Evolutionary conservation across 768 basidiomycete genomes (phyloP).

Genomic region (Kondoa subrosea): DNA sequence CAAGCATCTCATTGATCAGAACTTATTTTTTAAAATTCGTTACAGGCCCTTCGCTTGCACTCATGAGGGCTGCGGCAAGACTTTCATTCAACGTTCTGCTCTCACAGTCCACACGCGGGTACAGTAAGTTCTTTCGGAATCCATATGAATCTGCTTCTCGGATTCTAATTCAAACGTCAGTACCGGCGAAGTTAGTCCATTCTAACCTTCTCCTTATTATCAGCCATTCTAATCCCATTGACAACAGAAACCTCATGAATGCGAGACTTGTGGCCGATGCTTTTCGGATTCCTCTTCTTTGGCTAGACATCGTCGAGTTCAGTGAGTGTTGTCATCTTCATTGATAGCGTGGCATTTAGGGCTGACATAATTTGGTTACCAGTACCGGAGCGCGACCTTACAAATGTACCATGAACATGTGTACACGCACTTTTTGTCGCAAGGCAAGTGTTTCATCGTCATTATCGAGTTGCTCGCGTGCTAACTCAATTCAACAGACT

Average conservation of each 20-base stretch:
- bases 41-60: constrained; percentile 31
- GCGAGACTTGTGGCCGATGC: constrained; percentile 53
- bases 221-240: background rate
- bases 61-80: constrained; percentile 24
- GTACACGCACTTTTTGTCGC: constrained; percentile 26
- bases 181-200: constrained; percentile 44
- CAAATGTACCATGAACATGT: constrained; percentile 28
- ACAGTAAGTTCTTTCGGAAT: constrained; percentile 38
- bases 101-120: constrained; percentile 78
- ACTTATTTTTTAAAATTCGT: constrained; percentile 17
- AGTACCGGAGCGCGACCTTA: constrained; percentile 34
- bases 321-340: constrained; percentile 25
- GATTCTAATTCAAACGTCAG: constrained; percentile 21
- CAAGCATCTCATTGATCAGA: background rate
- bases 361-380: background rate
- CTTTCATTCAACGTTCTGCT: constrained; percentile 54
- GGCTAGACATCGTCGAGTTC: constrained; percentile 61
- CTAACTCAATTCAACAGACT: constrained; percentile 31
- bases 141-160: background rate
- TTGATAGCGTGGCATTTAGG: no score
- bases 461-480: background rate
- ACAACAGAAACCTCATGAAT: constrained; percentile 66
- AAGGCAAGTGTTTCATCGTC: background rate
- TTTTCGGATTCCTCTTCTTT: constrained; percentile 84
- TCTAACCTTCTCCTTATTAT: background rate